A percentile compares a stretch with the other conserved stretches of the same genome.
Conservation (phyloP, 2,329 filamentous ascomycete genomes). For the Phyllachora maydis region DNA sequence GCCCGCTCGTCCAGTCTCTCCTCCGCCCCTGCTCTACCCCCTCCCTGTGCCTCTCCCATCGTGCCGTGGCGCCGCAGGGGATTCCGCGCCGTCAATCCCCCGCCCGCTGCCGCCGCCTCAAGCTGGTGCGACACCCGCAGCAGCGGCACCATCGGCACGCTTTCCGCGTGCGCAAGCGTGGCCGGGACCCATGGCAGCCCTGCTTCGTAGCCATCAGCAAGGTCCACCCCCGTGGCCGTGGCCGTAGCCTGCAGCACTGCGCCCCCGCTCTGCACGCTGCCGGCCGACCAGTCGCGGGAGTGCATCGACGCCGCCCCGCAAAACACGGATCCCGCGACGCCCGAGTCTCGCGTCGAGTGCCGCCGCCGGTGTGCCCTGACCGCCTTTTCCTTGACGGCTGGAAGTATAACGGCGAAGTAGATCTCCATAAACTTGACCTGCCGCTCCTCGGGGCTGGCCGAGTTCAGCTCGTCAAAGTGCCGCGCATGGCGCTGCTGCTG, state of each 20-base stretch:
- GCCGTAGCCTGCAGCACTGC: constrained; percentile 1
- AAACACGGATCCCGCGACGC: not conserved
- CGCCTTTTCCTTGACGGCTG: constrained; percentile 15
- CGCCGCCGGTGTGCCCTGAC: constrained; percentile 8
- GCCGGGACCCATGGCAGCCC: too few species aligned
- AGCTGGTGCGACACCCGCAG: constrained; percentile 1
- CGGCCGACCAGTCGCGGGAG: constrained; percentile 3
- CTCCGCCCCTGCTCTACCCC: not conserved
- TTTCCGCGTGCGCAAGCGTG: constrained; percentile 2
- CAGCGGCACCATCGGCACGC: constrained; percentile 2
- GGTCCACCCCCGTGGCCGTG: too few species aligned
- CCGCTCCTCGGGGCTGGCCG: constrained; percentile 23
- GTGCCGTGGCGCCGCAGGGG: too few species aligned
- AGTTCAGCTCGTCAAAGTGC: constrained; percentile 22
- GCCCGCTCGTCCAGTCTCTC: constrained; percentile 5
- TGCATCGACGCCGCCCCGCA: constrained; percentile 5
- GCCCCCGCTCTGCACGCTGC: constrained; percentile 3
- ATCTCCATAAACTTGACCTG: constrained; percentile 28
- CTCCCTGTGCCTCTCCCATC: not conserved
- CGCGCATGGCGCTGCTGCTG: constrained; percentile 1
- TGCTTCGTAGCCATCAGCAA: too few species aligned
- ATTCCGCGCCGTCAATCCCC: too few species aligned
- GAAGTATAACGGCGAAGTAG: constrained; percentile 25
- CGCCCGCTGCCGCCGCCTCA: not conserved
- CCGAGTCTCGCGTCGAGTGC: constrained; percentile 5